Percentiles rank a stretch among this genome's conserved stretches.
Conservation (phyloP, 495 filamentous ascomycete species). For the Bathelium albidoporum region DNA sequence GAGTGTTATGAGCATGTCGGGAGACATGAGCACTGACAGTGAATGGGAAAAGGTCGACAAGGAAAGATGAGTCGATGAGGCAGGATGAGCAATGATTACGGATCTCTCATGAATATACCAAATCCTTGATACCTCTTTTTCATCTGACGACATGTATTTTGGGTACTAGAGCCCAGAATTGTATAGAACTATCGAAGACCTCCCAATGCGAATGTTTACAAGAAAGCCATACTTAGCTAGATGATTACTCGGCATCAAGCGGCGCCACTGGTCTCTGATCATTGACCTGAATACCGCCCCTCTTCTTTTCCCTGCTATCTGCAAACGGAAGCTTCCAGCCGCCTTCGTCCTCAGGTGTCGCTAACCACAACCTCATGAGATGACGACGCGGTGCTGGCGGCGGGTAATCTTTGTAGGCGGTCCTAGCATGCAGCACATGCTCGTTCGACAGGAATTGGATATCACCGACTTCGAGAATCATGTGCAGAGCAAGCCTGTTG, state of each 20-base stretch:
- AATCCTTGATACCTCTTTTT: neutral
- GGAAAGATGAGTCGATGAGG: constrained; percentile 7
- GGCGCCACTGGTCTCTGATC: constrained; percentile 57
- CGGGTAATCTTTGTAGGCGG: constrained; percentile 32
- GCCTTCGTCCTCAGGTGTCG: constrained; percentile 68
- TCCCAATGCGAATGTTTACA: neutral
- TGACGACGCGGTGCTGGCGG: constrained; percentile 26
- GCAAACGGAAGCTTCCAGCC: constrained; percentile 78
- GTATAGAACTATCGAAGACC: neutral
- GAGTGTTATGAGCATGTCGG: constrained; percentile 4
- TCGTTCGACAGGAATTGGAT: constrained; percentile 32
- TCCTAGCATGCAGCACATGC: constrained; percentile 31
- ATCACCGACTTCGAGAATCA: constrained; percentile 34
- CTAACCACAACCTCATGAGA: constrained; percentile 79
- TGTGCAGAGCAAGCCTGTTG: constrained; percentile 26
- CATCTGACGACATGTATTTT: neutral
- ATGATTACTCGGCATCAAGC: constrained; percentile 57
- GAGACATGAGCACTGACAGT: constrained; percentile 34
- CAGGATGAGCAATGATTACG: neutral
- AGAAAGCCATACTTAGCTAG: neutral
- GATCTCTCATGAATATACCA: neutral
- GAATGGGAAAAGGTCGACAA: constrained; percentile 35
- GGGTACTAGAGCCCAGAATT: neutral
- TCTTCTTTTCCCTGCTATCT: constrained; percentile 71
- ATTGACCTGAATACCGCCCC: constrained; percentile 80